Evolutionary conservation across 805 yeast species (phyloP), one percentile per base, ranked within the genome.

Genomic region (Teunomyces funiuensis): DNA sequence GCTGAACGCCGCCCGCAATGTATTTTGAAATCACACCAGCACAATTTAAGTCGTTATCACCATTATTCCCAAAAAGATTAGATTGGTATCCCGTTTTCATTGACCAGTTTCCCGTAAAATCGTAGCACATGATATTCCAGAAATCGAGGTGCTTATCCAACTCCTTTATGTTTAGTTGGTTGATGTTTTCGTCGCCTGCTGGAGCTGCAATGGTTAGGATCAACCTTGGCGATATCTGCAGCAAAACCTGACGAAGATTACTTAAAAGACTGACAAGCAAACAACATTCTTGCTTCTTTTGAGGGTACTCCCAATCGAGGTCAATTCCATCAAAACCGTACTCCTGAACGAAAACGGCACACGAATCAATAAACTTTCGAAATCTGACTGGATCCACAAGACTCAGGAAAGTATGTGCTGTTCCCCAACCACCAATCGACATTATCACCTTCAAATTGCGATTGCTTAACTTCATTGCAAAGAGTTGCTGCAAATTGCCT

Each of bases 51-150:
- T 58, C 63, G 37, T 68, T 69, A 40, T 57, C 66, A 2, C 73
- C 74, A 28, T 63, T 58, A 14, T 52, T 45, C 3, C 68, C 73
- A 77, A 47, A 88, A 55, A 60, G 53, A 42, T 88, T 88, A 3
- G 93, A 79, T 45, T 88, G 97, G 55, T 78, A 84, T 2, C 76
- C 83, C 0, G 83, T 76, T 2, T 36, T 48, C 0, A 59, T 53
- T 1, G 87, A 80, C 95, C 96, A 88, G 33, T 53, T 49, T 0
- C 97, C 98, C 1, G 82, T 65, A 52, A 82, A 85, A 59, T 93
- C 98, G 60, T 93, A 91, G 14, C 93, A 80, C 98, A 91, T 91
- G 44, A 93, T 59, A 57, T 91, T 90, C 85, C 90, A 89, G 50
- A 79, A 79, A 14, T 79, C 66, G 13, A 93, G 55, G 50, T 73